Evolutionary conservation across 176 grass and related monocot genomes (phyloP).

Genomic region (Echinochloa phyllopogon): DNA sequence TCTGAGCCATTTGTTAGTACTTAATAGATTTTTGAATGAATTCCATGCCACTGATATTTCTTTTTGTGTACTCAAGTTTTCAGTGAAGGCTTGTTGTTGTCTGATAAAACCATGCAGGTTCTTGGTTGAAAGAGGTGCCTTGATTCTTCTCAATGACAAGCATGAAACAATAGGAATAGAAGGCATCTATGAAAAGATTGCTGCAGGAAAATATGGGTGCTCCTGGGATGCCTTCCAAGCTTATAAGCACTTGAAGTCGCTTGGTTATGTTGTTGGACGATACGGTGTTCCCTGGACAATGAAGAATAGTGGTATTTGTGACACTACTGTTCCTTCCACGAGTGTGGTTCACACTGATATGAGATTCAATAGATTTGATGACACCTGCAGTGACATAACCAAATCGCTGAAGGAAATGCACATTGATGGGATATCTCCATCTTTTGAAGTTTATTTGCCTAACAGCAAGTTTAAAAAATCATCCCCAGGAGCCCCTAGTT

Average conservation of each 20-base stretch:
- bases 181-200: conserved; percentile 61
- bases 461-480: conserved; percentile 95
- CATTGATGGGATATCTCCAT: conserved; percentile 51
- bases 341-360: conserved; percentile 6
- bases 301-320: conserved; percentile 44
- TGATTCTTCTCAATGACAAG: conserved; percentile 60
- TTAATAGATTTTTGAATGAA: conserved; percentile 10
- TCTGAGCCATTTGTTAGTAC: not conserved
- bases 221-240: conserved; percentile 66
- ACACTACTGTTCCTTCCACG: not conserved
- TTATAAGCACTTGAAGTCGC: conserved; percentile 86
- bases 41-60: not conserved
- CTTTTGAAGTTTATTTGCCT: conserved; percentile 71
- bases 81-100: not conserved
- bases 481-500: conserved; percentile 62
- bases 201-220: conserved; percentile 52
- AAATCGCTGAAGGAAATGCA: conserved; percentile 58
- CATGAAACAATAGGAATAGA: conserved; percentile 46
- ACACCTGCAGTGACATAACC: conserved; percentile 43
- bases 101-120: conserved; percentile 58
- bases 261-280: conserved; percentile 83
- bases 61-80: not conserved
- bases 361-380: not conserved
- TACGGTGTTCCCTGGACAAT: conserved; percentile 70
- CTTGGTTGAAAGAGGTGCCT: conserved; percentile 77